Evolutionary conservation across 148 eudicot species (phyloP).

Genomic region (Gaultheria prostrata): DNA sequence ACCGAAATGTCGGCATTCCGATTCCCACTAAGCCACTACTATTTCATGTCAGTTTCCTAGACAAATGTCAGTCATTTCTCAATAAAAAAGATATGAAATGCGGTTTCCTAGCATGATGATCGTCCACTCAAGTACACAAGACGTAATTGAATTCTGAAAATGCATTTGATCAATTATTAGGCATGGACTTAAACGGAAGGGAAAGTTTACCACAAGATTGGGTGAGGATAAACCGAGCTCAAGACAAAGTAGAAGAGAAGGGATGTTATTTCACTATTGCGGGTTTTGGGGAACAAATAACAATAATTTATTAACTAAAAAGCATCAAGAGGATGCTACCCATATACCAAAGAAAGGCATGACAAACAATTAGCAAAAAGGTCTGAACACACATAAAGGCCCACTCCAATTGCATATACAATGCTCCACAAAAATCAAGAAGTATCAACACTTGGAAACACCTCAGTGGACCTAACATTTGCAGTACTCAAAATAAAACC

Average conservation of each 20-base stretch:
- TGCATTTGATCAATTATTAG: neutral
- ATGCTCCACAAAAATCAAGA: neutral
- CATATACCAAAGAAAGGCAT: neutral
- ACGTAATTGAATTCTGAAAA: neutral
- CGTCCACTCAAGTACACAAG: neutral
- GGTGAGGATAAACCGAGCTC: neutral
- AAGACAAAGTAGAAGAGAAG: neutral
- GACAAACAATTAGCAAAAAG: neutral
- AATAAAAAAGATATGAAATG: neutral
- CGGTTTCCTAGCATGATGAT: neutral
- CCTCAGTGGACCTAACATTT: neutral
- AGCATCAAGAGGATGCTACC: neutral
- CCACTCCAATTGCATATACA: neutral
- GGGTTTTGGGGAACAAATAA: neutral
- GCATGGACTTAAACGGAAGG: neutral
- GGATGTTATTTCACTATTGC: neutral
- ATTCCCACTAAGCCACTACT: too few species aligned
- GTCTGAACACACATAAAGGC: neutral
- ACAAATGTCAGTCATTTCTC: neutral
- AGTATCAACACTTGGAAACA: neutral
- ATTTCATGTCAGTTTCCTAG: too few species aligned
- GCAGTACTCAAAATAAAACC: neutral
- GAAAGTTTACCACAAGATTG: neutral
- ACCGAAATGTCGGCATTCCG: too few species aligned
- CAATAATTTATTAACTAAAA: neutral